Evolutionary conservation across 2,329 filamentous ascomycete species (phyloP), one percentile per base, ranked within the genome.

Genomic region (Fusarium continuum): DNA sequence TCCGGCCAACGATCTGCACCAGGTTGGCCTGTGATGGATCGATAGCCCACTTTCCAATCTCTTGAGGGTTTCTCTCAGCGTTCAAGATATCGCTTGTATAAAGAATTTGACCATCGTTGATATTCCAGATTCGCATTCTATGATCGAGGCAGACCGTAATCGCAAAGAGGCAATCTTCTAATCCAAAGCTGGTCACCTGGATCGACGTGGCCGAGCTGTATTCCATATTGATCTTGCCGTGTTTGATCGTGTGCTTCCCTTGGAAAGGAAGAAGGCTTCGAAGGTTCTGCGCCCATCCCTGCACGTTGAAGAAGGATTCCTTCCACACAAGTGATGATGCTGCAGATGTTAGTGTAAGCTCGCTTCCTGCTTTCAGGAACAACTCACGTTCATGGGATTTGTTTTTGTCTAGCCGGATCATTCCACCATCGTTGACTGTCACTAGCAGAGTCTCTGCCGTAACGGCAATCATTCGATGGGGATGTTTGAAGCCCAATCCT

Each of bases 71-170:
- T 48, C 86, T 77, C 26, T 85, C 80, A 17, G 88, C 83, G 67
- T 90, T 87, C 14, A 98, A 76, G 26, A 99, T 82, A 75, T 99
- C 94, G 67, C 87, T 88, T 6, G 89, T 88, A 52, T 88, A 87
- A 6, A 91, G 85, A 50, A 96, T 85, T 72, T 89, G 91, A 40
- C 93, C 93, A 32, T 86, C 91, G n/a, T 86, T 81, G 26, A 94
- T 82, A 72, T 96, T 95, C 94, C 95, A 98, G 32, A 95, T 88
- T 70, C 93, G 89, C 73, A 99, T 79, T 10, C 88, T 89, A 73
- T 99, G 93, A 69, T 99, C 93, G 57, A 99, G 81, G 63, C 91
- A 95, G 43, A 97, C 87, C 0, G 93, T 93, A 69, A 97, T 91
- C 3, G 85, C 80, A 65, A 86, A 88, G 2, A 82, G 76, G 6